phyloP scores from a whole-genome alignment of 805 yeast species.

The Candida caryicola region DNA sequence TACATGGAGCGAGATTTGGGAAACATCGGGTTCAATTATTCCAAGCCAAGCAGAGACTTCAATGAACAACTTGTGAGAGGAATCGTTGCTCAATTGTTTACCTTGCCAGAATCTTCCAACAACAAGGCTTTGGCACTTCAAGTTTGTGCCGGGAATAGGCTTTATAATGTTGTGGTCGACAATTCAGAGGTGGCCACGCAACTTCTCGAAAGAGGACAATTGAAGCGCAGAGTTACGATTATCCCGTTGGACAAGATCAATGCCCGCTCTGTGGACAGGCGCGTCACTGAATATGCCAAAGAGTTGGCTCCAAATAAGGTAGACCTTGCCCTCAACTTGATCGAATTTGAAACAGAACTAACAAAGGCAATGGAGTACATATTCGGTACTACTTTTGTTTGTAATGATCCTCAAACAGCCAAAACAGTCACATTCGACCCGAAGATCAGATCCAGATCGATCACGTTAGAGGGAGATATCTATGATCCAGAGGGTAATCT shows the following conservation, averaged over 20 bases:
- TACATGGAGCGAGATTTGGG: conserved; percentile 61
- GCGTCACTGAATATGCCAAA: conserved; percentile 63
- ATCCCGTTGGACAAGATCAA: conserved; percentile 87
- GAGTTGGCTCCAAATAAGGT: conserved; percentile 78
- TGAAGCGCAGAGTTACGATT: conserved; percentile 81
- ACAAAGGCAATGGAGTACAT: conserved; percentile 84
- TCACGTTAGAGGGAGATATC: conserved; percentile 88
- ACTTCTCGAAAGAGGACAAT: conserved; percentile 71
- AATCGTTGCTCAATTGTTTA: conserved; percentile 81
- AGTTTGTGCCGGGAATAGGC: conserved; percentile 88
- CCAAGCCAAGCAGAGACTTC: conserved; percentile 61
- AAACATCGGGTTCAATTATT: conserved; percentile 71
- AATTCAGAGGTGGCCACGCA: conserved; percentile 81
- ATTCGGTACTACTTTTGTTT: conserved; percentile 86
- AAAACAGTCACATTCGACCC: conserved; percentile 86
- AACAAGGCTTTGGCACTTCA: conserved; percentile 81
- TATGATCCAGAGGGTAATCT: conserved; percentile 96
- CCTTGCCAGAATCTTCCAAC: conserved; percentile 51
- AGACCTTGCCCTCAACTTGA: conserved; percentile 80
- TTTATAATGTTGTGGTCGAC: conserved; percentile 90
- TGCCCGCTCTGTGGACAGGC: conserved; percentile 52
- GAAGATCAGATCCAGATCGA: conserved; percentile 71
- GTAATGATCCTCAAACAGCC: conserved; percentile 86
- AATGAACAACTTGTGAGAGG: conserved; percentile 71
- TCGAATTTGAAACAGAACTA: conserved; percentile 71